Percentiles rank a stretch among this genome's conserved stretches.
These are phyloP conservation scores for Eucalyptus globulus DNA, from an alignment of 345 rosid species.

Conservation along the genomic window DNA sequence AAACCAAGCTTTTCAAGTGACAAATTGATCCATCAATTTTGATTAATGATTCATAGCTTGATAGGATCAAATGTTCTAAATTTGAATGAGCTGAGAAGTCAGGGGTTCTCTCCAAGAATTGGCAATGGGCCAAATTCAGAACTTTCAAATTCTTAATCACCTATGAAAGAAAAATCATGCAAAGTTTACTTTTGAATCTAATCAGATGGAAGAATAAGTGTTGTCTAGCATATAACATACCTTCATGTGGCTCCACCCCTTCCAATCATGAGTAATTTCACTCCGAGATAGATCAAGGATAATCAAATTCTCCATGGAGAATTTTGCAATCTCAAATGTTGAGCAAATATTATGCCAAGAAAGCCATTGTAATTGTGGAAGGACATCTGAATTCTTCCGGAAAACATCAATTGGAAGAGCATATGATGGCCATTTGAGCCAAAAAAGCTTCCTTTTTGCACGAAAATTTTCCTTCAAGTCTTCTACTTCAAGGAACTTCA, in stretches of 20 bases:
- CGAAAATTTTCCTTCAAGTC: too few relatives aligned
- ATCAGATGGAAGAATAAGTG: too few relatives aligned
- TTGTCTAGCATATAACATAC: not conserved
- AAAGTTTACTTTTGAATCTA: not conserved
- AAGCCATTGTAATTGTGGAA: too few relatives aligned
- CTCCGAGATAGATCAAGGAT: not conserved
- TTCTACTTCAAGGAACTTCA: fast-evolving
- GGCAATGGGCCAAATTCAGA: not conserved
- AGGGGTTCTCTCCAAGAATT: not conserved
- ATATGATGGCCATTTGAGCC: fast-evolving
- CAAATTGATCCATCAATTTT: not conserved
- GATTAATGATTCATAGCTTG: not conserved
- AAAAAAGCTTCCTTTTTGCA: fast-evolving
- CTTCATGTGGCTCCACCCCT: not conserved
- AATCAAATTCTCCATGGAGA: not conserved
- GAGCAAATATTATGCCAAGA: too few relatives aligned
- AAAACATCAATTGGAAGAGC: fast-evolving
- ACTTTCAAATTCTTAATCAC: not conserved
- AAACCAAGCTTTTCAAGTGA: not conserved
- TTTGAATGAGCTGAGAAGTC: not conserved
- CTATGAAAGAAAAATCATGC: not conserved
- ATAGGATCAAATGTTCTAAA: not conserved
- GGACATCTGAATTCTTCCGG: fast-evolving
- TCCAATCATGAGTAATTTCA: not conserved
- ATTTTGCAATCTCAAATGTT: too few relatives aligned